Evolutionary conservation across 495 filamentous ascomycete genomes (phyloP), one percentile per base, ranked within the genome.

Genomic region (Thozetella sp.): DNA sequence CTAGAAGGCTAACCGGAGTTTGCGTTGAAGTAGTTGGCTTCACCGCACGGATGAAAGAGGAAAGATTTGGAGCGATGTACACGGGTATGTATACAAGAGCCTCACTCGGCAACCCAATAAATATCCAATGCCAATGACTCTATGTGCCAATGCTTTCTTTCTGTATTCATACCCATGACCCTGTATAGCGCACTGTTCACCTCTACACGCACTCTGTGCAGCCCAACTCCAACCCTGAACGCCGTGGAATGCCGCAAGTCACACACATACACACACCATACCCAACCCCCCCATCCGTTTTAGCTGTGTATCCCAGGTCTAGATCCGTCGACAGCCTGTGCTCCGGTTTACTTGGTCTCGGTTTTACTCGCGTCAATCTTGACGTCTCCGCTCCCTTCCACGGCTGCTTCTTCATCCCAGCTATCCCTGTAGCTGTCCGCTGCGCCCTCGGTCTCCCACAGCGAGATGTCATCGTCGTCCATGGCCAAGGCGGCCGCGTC

Each of bases 401-500:
- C 54, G 12, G 50, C 52, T 2, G 20, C 43, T 51, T 64, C 68
- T 12, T 71, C 64, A 13, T 66, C 68, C 68, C 70, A 71, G 22
- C 56, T 58, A 53, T 79, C 77, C 10, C 63, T 59, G 40, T 80
- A 78, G 30, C 6, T 48, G 25, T 37, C 27, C 13, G 77, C 75
- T 2, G 71, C 71, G 22, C 65, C 74, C 9, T 79, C 79, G 23
- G 79, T 71, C 25, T 76, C 78, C 78, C 81, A 82, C 3, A 88
- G 71, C 64, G 78, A 83, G 65, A 90, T 86, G 66, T 90, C 86
- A 55, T 88, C 86, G 20, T 82, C 82, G 15, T 81, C 78, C 74
- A 83, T 82, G 11, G 80, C 43, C 50, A 72, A 68, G 13, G 75
- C 77, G 26, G 70, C 69, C 60, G 80, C 78, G 53, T 74, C 73